A percentile compares a stretch with the other conserved stretches of the same genome.
These are phyloP conservation scores for Sequoia sempervirens DNA, from an alignment of 75 land plant genomes.

Conservation along the genomic window DNA sequence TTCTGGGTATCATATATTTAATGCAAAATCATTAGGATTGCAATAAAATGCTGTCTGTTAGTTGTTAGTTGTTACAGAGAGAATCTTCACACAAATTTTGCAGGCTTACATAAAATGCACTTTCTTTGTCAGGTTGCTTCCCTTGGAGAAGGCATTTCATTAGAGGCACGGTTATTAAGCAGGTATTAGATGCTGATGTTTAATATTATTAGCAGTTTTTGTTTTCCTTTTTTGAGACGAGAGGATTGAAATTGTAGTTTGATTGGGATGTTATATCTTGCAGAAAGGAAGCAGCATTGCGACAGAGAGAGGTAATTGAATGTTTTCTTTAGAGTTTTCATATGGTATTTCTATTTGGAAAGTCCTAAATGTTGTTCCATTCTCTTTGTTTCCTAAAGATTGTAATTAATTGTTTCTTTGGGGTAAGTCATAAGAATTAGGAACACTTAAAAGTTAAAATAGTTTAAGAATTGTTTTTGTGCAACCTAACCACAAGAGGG, in stretches of 20 bases:
- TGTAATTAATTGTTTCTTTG: neutral
- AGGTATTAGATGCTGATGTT: slow-evolving; percentile 29
- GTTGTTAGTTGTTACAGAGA: neutral
- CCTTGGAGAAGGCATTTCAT: slow-evolving; percentile 81
- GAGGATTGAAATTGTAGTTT: neutral
- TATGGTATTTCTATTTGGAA: neutral
- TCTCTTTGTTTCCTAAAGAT: neutral
- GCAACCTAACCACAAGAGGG: too few relatives aligned
- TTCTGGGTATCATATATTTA: neutral
- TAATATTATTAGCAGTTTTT: neutral
- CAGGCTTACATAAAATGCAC: neutral
- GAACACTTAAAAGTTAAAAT: too few relatives aligned
- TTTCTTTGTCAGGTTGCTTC: slow-evolving; percentile 47
- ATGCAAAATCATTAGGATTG: neutral
- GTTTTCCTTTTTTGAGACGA: neutral
- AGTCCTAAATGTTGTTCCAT: neutral
- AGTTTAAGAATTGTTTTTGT: neutral
- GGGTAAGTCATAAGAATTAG: neutral
- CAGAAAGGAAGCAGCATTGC: slow-evolving; percentile 95
- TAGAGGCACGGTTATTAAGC: slow-evolving; percentile 79
- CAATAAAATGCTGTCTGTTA: neutral
- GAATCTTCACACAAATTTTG: neutral
- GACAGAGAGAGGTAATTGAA: slow-evolving; percentile 80
- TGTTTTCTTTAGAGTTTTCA: neutral
- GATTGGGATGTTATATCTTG: slow-evolving; percentile 4